Percentiles rank a stretch among this genome's conserved stretches.
These are phyloP conservation scores for Cerrena zonata DNA, from an alignment of 1,284 basidiomycete genomes.

Conservation along the genomic window DNA sequence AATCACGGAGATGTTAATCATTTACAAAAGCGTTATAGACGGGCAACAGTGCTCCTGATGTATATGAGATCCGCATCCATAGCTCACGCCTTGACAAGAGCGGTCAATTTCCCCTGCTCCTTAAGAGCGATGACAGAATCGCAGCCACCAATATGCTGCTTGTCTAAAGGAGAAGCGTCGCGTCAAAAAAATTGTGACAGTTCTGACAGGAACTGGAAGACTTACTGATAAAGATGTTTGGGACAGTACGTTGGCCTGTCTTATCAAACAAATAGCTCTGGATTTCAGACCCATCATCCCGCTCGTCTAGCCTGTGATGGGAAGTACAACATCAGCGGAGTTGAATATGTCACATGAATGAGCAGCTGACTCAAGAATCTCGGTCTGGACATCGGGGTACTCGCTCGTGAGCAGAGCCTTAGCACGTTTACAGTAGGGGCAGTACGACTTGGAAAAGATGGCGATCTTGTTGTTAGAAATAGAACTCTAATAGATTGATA, in stretches of 20 bases:
- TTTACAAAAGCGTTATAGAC: too few species aligned
- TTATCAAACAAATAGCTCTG: conserved; percentile 55
- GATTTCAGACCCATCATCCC: conserved; percentile 51
- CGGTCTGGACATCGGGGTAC: conserved; percentile 44
- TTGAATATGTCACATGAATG: neutral
- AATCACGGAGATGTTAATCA: too few species aligned
- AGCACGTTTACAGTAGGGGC: conserved; percentile 53
- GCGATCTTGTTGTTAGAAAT: conserved; percentile 55
- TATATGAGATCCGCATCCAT: too few species aligned
- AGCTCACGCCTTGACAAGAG: conserved; percentile 24
- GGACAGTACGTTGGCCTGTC: conserved; percentile 60
- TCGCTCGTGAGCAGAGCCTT: conserved; percentile 49
- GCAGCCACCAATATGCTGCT: conserved; percentile 49
- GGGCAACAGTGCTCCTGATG: too few species aligned
- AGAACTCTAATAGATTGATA: conserved; percentile 33
- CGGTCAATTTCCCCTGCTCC: conserved; percentile 23
- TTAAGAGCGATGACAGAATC: conserved; percentile 24
- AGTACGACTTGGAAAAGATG: conserved; percentile 69
- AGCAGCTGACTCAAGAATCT: conserved; percentile 59
- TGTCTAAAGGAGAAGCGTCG: conserved; percentile 29
- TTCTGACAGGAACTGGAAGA: conserved; percentile 15
- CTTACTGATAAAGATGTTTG: conserved; percentile 66
- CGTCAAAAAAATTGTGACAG: neutral
- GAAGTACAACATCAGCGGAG: neutral
- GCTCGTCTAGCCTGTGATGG: conserved; percentile 34